These are phyloP conservation scores for Exophiala phaeomuriformis DNA, from an alignment of 2,329 filamentous ascomycete species.

Conservation along the genomic window DNA sequence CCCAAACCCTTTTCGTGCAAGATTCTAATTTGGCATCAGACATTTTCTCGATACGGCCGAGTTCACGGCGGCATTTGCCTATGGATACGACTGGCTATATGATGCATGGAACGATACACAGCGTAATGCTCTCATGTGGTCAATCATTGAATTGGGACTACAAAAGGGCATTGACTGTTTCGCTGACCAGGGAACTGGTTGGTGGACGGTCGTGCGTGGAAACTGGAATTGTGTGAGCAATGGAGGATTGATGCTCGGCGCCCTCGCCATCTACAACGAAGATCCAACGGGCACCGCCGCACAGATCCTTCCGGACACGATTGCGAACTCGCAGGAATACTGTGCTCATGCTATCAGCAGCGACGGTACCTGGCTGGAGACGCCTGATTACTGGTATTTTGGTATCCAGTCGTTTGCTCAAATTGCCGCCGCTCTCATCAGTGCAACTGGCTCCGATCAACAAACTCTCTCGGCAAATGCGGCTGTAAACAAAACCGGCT, in stretches of 20 bases:
- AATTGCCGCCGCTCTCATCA: slow-evolving; percentile 7
- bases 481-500: slow-evolving; percentile 4
- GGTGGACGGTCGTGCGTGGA: slow-evolving; percentile 2
- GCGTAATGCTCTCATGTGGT: slow-evolving; percentile 7
- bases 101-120: slow-evolving; percentile 4
- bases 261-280: slow-evolving; percentile 9
- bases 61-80: slow-evolving; percentile 6
- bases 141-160: slow-evolving; percentile 3
- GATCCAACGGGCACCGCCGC: slow-evolving; percentile 6
- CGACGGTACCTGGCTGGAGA: slow-evolving; percentile 6
- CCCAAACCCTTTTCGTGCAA: background rate
- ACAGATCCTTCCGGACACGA: background rate
- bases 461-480: background rate
- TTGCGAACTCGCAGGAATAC: slow-evolving; percentile 4
- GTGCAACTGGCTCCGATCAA: slow-evolving; percentile 7
- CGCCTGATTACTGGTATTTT: slow-evolving; percentile 9
- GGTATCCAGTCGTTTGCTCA: slow-evolving; percentile 6
- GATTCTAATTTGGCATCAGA: background rate
- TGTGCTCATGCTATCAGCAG: slow-evolving; percentile 6
- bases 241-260: slow-evolving; percentile 5
- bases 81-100: slow-evolving; percentile 8
- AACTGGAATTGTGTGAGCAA: slow-evolving; percentile 9
- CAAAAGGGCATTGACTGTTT: slow-evolving; percentile 3
- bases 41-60: slow-evolving; percentile 6
- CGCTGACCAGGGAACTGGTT: slow-evolving; percentile 3